Base-by-base conservation (phyloP, 2,329 filamentous ascomycete genomes). In the Trichoderma sp. region DNA sequence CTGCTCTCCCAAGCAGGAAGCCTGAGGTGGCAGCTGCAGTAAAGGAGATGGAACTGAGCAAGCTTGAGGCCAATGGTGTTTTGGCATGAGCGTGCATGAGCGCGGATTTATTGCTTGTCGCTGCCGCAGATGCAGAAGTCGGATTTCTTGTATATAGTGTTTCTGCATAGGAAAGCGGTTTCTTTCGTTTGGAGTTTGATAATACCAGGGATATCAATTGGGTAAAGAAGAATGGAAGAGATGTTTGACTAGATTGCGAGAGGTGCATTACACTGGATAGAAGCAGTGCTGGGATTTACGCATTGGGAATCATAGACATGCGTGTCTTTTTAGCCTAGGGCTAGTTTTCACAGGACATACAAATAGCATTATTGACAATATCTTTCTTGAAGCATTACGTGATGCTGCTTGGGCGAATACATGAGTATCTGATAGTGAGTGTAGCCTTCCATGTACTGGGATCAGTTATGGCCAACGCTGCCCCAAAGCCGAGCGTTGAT, bases 181-280 rank as follows among this genome's bases (percentile, higher is more conserved):
- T 56, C n/a, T 39, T 4, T 59, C 54, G 26, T 51, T 49, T 34
- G 52, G 64, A 59, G 67, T 43, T 49, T 68, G 59, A n/a, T 26
- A 4, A 68, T 68, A 68, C 67, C 67, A 59, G 52, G 67, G 37
- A 10, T 58, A 52, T 63, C 51, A 39, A 55, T 46, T 14, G 24
- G 26, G 37, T 49, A 34, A 37, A 28, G 37, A 61, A 30, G 21
- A 34, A 26, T 16, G 28, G 14, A 18, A 8, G 34, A 59, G 21
- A 26, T 59, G 16, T 59, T 58, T 59, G 56, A 28, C 34, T 37
- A 11, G 34, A 26, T 59, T 4, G 56, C 21, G 21, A 59, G 18
- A 18, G 34, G 28, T 21, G 8, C 43, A 51, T 59, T 59, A 59
- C 16, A 58, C 34, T 46, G 39, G 64, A 21, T 66, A 66, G 64